Percentiles rank a stretch among this genome's conserved stretches.
Conservation (phyloP, 2,329 filamentous ascomycete species). For the Ophiocordyceps unilateralis region DNA sequence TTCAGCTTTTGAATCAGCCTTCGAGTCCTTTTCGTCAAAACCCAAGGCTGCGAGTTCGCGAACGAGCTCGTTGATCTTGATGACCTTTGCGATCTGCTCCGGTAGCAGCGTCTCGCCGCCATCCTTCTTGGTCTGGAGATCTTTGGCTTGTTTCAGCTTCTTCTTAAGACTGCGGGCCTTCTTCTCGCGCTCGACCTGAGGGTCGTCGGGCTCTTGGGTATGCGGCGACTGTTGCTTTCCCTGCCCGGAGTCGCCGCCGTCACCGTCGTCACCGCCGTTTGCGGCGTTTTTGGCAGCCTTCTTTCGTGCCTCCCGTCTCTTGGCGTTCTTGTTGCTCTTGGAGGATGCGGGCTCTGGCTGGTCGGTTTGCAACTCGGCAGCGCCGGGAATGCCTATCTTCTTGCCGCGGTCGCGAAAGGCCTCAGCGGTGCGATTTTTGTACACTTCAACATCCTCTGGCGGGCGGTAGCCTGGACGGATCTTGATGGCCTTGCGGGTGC, state of each 20-base stretch:
- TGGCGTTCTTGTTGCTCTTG: slow-evolving; percentile 87
- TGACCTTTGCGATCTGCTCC: slow-evolving; percentile 94
- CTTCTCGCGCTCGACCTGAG: slow-evolving; percentile 72
- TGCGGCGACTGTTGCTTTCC: slow-evolving; percentile 10
- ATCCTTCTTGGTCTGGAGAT: slow-evolving; percentile 82
- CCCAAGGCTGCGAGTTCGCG: slow-evolving; percentile 74
- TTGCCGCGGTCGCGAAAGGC: slow-evolving; percentile 59
- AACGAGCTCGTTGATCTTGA: slow-evolving; percentile 88
- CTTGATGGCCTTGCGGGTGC: slow-evolving; percentile 83
- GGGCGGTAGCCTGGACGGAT: slow-evolving; percentile 87
- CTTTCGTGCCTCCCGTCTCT: slow-evolving; percentile 41
- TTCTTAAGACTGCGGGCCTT: slow-evolving; percentile 84
- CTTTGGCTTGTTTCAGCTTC: slow-evolving; percentile 85
- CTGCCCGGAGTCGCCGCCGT: slow-evolving; percentile 4
- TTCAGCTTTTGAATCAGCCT: slow-evolving; percentile 14
- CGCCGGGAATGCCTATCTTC: slow-evolving; percentile 53
- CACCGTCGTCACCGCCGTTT: slow-evolving; percentile 38
- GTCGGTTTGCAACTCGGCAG: slow-evolving; percentile 38
- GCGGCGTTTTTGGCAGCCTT: slow-evolving; percentile 30
- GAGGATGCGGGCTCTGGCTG: slow-evolving; percentile 43
- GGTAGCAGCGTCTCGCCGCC: slow-evolving; percentile 68
- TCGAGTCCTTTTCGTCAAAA: slow-evolving; percentile 50
- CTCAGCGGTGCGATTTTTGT: slow-evolving; percentile 83
- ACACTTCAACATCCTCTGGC: slow-evolving; percentile 87
- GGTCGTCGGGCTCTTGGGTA: slow-evolving; percentile 42